Evolutionary conservation across 2,329 filamentous ascomycete genomes (phyloP).

Genomic region (Alternaria arbusti): DNA sequence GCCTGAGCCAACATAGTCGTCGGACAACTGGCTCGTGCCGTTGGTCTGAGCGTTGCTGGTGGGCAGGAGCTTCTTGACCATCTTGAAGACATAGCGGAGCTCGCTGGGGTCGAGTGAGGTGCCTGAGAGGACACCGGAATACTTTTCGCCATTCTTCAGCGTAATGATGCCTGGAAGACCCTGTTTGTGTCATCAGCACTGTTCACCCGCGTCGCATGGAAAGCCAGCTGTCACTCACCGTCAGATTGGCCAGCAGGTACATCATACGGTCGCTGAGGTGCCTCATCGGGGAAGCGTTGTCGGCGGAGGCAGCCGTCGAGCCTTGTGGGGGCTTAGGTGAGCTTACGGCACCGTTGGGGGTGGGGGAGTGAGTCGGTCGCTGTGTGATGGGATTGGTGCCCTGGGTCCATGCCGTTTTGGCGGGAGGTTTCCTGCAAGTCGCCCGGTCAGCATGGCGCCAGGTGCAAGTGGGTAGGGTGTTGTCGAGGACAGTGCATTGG

Average conservation of each 20-base stretch:
- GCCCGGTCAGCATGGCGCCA: conserved; percentile 35
- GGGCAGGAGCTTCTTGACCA: conserved; percentile 63
- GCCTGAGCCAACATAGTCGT: conserved; percentile 56
- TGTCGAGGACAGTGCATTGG: conserved; percentile 6
- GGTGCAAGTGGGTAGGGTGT: conserved; percentile 9
- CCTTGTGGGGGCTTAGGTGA: conserved; percentile 51
- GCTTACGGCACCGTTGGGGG: conserved; percentile 61
- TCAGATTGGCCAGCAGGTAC: conserved; percentile 64
- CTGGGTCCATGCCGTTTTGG: conserved; percentile 66
- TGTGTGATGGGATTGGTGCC: conserved; percentile 68
- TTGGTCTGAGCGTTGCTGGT: conserved; percentile 53
- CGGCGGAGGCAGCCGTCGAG: conserved; percentile 48
- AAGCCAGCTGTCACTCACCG: conserved; percentile 54
- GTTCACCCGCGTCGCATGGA: neutral
- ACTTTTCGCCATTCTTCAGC: conserved; percentile 66
- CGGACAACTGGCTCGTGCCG: conserved; percentile 49
- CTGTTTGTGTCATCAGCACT: conserved; percentile 47
- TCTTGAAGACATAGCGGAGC: conserved; percentile 66
- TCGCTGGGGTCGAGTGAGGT: conserved; percentile 60
- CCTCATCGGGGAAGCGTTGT: conserved; percentile 61
- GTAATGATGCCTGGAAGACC: conserved; percentile 63
- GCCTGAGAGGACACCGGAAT: conserved; percentile 66
- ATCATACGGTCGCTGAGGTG: conserved; percentile 66
- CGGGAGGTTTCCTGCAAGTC: conserved; percentile 54
- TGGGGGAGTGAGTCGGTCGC: conserved; percentile 55